These are phyloP conservation scores for Rosa multiflora DNA, from an alignment of 306 rosid genomes.

Conservation along the genomic window DNA sequence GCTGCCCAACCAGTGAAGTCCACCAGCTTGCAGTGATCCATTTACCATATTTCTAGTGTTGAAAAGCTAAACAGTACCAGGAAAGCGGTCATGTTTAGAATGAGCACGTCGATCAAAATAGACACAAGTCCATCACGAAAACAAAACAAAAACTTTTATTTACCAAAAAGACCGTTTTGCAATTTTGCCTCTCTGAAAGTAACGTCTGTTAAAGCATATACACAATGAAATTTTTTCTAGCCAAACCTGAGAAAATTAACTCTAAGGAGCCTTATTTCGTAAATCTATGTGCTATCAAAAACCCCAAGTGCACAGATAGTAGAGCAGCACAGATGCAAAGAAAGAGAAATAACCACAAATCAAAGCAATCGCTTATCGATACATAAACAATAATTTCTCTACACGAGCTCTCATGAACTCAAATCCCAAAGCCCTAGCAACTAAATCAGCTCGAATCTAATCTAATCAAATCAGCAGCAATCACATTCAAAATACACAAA, in stretches of 20 bases:
- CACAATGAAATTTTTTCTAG: background rate
- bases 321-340: too few species aligned
- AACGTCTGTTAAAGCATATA: too few species aligned
- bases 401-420: background rate
- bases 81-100: background rate
- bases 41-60: background rate
- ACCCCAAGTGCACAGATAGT: background rate
- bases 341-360: too few species aligned
- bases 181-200: background rate
- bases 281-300: background rate
- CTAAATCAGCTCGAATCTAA: background rate
- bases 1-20: conserved; percentile 3
- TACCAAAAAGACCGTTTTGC: background rate
- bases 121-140: background rate
- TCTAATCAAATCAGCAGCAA: background rate
- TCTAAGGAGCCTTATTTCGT: too few species aligned
- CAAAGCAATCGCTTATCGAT: too few species aligned
- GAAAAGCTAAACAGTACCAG: background rate
- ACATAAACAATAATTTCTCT: background rate
- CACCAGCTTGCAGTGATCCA: conserved; percentile 14
- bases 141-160: background rate
- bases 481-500: background rate
- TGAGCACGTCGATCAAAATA: background rate
- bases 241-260: background rate
- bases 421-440: conserved; percentile 17